A percentile compares a stretch with the other conserved stretches of the same genome.
Evolutionary conservation across 345 rosid species (phyloP).

Genomic region (Eucalyptus polybractea): DNA sequence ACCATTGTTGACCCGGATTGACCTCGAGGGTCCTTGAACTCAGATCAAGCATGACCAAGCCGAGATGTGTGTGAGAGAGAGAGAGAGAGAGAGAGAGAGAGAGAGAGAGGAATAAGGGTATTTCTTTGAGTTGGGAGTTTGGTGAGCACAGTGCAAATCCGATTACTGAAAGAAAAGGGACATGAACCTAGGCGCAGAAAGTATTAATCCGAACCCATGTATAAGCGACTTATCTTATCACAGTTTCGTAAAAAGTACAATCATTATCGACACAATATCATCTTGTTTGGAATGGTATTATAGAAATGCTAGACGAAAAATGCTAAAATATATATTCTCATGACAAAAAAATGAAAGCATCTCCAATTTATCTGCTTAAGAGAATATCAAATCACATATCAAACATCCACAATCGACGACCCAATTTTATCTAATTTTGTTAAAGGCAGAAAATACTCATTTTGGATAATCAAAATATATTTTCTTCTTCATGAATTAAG

Average conservation of each 20-base stretch:
- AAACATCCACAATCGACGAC: fast-evolving
- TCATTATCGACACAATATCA: background rate
- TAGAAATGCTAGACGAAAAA: background rate
- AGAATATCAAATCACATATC: background rate
- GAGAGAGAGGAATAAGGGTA: background rate
- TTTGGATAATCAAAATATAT: background rate
- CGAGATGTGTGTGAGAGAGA: no score
- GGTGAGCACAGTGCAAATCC: background rate
- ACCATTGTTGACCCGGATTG: background rate
- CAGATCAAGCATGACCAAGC: background rate
- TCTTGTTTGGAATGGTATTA: background rate
- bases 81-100: no score
- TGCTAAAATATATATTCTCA: background rate
- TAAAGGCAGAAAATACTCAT: background rate
- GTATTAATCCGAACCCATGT: background rate
- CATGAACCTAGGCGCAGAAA: background rate
- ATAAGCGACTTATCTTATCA: background rate
- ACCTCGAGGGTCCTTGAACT: background rate
- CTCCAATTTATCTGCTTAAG: background rate
- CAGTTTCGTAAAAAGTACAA: background rate
- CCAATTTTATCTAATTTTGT: background rate
- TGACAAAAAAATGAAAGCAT: background rate
- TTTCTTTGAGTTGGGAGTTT: background rate
- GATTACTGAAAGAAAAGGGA: background rate
- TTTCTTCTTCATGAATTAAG: background rate